Evolutionary conservation across 2,329 filamentous ascomycete species (phyloP).

Genomic region (Xylariomycetidae sp.): DNA sequence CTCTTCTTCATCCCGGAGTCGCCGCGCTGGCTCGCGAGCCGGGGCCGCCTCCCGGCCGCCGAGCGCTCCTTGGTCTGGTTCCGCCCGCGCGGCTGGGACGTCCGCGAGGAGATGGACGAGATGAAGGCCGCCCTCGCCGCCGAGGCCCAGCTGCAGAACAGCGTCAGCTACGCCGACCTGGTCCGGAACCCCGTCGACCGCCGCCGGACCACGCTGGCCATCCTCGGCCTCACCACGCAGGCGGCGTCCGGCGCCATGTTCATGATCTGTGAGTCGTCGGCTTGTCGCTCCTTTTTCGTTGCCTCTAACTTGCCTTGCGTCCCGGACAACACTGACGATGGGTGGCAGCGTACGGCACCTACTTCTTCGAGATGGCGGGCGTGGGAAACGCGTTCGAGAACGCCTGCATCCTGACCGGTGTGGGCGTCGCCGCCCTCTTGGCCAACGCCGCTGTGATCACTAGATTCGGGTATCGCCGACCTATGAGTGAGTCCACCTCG

Average conservation of each 20-base stretch:
- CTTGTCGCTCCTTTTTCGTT: too few relatives aligned
- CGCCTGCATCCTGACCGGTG: slow-evolving; percentile 46
- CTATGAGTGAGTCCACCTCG: too few relatives aligned
- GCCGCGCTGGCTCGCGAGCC: slow-evolving; percentile 34
- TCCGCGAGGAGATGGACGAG: slow-evolving; percentile 29
- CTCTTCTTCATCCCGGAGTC: slow-evolving; percentile 35
- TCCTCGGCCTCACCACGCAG: slow-evolving; percentile 43
- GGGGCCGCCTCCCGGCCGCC: slow-evolving; percentile 23
- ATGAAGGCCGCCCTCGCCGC: slow-evolving; percentile 31
- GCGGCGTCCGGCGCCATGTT: slow-evolving; percentile 51
- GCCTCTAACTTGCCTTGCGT: too few relatives aligned
- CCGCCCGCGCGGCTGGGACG: slow-evolving; percentile 24
- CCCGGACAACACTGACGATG: too few relatives aligned
- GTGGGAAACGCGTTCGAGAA: slow-evolving; percentile 51
- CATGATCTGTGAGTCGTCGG: slow-evolving; percentile 43
- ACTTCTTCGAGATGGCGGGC: slow-evolving; percentile 55
- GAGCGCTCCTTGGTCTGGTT: slow-evolving; percentile 28
- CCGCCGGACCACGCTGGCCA: slow-evolving; percentile 41
- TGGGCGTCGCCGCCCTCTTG: slow-evolving; percentile 49
- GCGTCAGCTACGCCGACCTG: slow-evolving; percentile 38
- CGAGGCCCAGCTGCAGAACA: slow-evolving; percentile 25
- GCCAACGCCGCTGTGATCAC: slow-evolving; percentile 48
- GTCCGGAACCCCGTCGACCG: slow-evolving; percentile 46
- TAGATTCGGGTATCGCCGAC: slow-evolving; percentile 44
- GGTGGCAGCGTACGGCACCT: slow-evolving; percentile 51